A percentile compares a stretch with the other conserved stretches of the same genome.
Conservation (phyloP, 148 eudicot genomes). For the Dysphania ambrosioides region DNA sequence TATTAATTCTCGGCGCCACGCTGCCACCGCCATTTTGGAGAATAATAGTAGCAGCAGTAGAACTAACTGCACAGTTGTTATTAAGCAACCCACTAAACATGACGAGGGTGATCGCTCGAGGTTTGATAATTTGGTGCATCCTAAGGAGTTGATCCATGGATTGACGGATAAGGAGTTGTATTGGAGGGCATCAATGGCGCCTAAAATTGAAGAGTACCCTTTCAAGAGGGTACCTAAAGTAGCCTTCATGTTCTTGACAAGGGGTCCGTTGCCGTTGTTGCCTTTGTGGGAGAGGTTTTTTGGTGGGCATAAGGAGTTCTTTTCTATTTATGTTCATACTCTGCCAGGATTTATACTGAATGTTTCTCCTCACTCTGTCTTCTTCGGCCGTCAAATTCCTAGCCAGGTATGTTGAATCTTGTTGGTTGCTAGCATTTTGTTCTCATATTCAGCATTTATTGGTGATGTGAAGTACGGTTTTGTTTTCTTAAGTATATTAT, state of each 20-base stretch:
- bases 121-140: conserved; percentile 40
- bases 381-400: conserved; percentile 63
- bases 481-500: background rate
- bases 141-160: conserved; percentile 42
- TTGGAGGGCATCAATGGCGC: conserved; percentile 85
- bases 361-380: conserved; percentile 57
- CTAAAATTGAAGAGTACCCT: conserved; percentile 51
- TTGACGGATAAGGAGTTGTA: conserved; percentile 62
- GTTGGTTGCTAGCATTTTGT: background rate
- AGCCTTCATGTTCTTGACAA: conserved; percentile 80
- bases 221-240: conserved; percentile 57
- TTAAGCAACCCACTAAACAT: background rate
- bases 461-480: background rate
- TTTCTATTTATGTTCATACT: conserved; percentile 69
- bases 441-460: background rate
- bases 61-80: conserved; percentile 22
- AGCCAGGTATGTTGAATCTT: conserved; percentile 46
- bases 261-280: conserved; percentile 68
- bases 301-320: conserved; percentile 48
- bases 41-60: background rate
- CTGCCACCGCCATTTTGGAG: background rate
- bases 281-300: conserved; percentile 88
- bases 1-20: conserved; percentile 27
- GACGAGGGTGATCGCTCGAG: conserved; percentile 40
- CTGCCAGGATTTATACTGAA: conserved; percentile 51